Evolutionary conservation across 768 basidiomycete species (phyloP).

Genomic region (Solioccasus polychromus): DNA sequence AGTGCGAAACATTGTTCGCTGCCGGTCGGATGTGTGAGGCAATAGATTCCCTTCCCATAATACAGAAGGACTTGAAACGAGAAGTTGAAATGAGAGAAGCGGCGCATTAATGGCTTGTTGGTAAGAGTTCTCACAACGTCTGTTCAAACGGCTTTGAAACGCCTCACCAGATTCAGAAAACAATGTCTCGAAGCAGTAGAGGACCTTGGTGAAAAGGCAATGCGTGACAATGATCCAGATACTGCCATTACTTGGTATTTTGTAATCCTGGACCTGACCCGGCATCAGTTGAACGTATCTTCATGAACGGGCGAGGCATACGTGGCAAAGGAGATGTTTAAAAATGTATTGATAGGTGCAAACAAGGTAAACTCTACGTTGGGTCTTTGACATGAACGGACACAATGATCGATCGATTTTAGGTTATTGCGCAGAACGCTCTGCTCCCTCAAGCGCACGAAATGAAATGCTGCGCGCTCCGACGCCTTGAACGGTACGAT

Average conservation of each 20-base stretch:
- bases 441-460: neutral
- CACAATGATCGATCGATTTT: neutral
- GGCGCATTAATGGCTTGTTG: neutral
- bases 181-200: neutral
- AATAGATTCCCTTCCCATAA: neutral
- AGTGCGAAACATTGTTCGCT: neutral
- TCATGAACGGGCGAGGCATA: conserved; percentile 9
- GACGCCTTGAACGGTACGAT: neutral
- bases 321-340: neutral
- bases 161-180: neutral
- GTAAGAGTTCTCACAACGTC: neutral
- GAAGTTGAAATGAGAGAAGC: neutral
- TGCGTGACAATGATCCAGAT: neutral
- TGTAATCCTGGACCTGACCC: neutral
- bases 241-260: conserved; percentile 2
- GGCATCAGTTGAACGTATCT: neutral
- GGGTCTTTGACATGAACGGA: neutral
- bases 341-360: conserved; percentile 7
- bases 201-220: conserved; percentile 3
- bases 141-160: neutral
- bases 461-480: conserved; percentile 4
- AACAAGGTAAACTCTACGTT: neutral
- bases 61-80: neutral
- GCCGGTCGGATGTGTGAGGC: neutral
- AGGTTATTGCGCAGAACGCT: conserved; percentile 1